Evolutionary conservation across 352 stramenopile genomes (phyloP), one percentile per base, ranked within the genome.

Genomic region (Peronospora tabacina): DNA sequence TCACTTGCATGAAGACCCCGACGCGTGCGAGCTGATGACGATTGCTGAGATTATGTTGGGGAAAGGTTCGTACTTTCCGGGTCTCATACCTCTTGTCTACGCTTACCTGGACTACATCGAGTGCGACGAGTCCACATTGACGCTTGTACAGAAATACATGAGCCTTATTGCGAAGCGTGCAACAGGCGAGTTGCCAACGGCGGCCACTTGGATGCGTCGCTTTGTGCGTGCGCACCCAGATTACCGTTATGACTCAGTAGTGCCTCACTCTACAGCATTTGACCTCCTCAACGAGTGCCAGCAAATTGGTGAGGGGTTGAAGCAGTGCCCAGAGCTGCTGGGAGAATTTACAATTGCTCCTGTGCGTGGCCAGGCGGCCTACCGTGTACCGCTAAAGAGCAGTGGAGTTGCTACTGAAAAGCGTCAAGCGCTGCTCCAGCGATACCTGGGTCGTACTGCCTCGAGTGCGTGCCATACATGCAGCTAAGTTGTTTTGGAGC

Each of bases 31-130:
- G 67, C 83, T 96, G 59, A 98, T 99, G 95, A 98, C 92, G 4
- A 98, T 98, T 63, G 81, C 79, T 20, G 95, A 99, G 73, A 98
- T 98, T 56, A 93, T 96, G 86, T 66, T 95, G 35, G 87, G 87
- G 58, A 98, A 98, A 65, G 91, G 94, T 47, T 81, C 87, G 60
- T 97, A 98, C 74, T 98, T 96, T 66, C 94, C 95, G 11, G 96
- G 96, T 20, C 75, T 99, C 5, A 96, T 99, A 50, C 93, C 95
- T 29, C 75, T 98, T 32, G 80, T 98, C 39, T 95, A 97, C 63
- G 95, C 94, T 12, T 99, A 99, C 68, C 54, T 98, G 44, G 96
- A 98, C 62, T 85, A 97, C 61, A 98, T 98, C 45, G 87, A 97
- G 57, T 98, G 94, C 70, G 95, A 98, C 58, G 79, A 90, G 39